Conservation (phyloP, 805 yeast genomes). For the Yarrowia sp. region DNA sequence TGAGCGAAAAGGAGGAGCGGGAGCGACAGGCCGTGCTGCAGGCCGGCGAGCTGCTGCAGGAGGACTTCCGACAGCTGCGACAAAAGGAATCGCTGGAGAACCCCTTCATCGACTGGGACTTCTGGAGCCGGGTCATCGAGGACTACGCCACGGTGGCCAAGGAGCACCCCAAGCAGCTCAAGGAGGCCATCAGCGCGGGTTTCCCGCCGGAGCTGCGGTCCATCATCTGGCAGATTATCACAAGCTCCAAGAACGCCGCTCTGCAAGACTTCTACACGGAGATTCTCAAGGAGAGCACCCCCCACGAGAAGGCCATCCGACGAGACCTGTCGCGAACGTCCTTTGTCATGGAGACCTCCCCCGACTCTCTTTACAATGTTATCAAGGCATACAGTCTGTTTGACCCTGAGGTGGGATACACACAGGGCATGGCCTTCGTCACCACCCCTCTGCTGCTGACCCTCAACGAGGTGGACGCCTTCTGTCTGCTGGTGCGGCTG, state of each 20-base stretch:
- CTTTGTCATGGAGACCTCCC: slow-evolving; percentile 59
- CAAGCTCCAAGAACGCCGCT: slow-evolving; percentile 67
- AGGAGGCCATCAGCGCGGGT: slow-evolving; percentile 65
- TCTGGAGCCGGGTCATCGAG: slow-evolving; percentile 81
- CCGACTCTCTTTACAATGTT: slow-evolving; percentile 65
- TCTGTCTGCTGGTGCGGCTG: slow-evolving; percentile 71
- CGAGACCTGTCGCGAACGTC: slow-evolving; percentile 85
- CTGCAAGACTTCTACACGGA: slow-evolving; percentile 58
- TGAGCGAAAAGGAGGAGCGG: slow-evolving; percentile 23
- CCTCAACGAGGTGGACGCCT: slow-evolving; percentile 79
- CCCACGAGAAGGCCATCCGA: slow-evolving; percentile 71
- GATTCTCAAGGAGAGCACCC: slow-evolving; percentile 49
- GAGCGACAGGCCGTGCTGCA: slow-evolving; percentile 10
- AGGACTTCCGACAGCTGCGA: slow-evolving; percentile 13
- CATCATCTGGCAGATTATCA: slow-evolving; percentile 86
- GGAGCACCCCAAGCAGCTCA: slow-evolving; percentile 57
- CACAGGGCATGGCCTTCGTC: slow-evolving; percentile 97
- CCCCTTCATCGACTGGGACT: slow-evolving; percentile 46
- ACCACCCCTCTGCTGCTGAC: slow-evolving; percentile 81
- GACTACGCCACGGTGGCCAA: slow-evolving; percentile 70
- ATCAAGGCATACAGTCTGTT: slow-evolving; percentile 79
- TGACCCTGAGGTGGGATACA: slow-evolving; percentile 94
- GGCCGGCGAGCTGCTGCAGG: slow-evolving; percentile 13
- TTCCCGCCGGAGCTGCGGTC: slow-evolving; percentile 85
- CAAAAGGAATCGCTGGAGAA: slow-evolving; percentile 15